Percentiles rank a stretch among this genome's conserved stretches.
Conservation (phyloP, 768 basidiomycete species). For the Collybiopsis confluens region DNA sequence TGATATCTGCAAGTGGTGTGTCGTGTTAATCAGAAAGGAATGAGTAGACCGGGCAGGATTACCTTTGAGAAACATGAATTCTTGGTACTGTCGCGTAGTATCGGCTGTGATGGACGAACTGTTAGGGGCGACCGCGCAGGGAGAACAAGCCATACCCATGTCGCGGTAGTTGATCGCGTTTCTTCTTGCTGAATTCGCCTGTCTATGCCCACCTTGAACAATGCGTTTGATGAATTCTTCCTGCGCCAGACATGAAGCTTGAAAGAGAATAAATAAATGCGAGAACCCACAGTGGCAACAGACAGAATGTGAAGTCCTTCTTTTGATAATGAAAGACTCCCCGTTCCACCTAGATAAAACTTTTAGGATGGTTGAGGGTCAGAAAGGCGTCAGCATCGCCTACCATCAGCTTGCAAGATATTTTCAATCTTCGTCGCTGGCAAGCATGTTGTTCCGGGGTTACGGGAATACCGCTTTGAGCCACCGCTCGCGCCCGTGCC, state of each 20-base stretch:
- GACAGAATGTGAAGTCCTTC: slow-evolving; percentile 74
- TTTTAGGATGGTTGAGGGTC: slow-evolving; percentile 5
- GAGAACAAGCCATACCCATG: slow-evolving; percentile 51
- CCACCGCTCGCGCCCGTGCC: slow-evolving; percentile 16
- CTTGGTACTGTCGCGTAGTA: slow-evolving; percentile 57
- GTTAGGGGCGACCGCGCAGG: slow-evolving; percentile 8
- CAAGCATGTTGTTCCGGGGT: slow-evolving; percentile 63
- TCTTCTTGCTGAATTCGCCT: slow-evolving; percentile 57
- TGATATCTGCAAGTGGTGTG: slow-evolving; percentile 45
- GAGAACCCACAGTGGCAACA: slow-evolving; percentile 57
- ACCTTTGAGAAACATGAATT: slow-evolving; percentile 74
- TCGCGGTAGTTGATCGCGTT: slow-evolving; percentile 64
- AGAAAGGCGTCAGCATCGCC: slow-evolving; percentile 15
- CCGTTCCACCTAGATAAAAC: slow-evolving; percentile 37
- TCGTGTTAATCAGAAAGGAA: slow-evolving; percentile 6
- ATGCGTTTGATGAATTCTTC: slow-evolving; percentile 84
- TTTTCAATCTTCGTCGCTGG: slow-evolving; percentile 67
- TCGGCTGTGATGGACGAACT: slow-evolving; percentile 35
- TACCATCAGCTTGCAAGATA: slow-evolving; percentile 78
- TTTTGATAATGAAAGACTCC: slow-evolving; percentile 65
- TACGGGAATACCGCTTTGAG: slow-evolving; percentile 29
- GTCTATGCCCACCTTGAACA: slow-evolving; percentile 62
- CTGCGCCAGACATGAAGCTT: slow-evolving; percentile 30
- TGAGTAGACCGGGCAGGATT: neutral
- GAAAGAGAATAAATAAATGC: neutral